Conservation (phyloP, 2,329 filamentous ascomycete genomes). For the Colletotrichum nymphaeae region DNA sequence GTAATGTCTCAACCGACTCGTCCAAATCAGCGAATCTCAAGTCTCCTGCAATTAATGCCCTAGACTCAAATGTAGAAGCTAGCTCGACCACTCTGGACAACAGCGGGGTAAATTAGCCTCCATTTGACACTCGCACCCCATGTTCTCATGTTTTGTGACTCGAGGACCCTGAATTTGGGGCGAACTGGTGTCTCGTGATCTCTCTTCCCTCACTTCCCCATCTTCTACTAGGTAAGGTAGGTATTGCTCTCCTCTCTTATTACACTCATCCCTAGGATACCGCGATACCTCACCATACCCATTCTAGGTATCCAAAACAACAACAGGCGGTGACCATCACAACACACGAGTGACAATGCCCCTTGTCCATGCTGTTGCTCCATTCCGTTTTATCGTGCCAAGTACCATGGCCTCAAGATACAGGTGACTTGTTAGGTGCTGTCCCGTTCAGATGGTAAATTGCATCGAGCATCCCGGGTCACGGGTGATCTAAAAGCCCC, state of each 20-base stretch:
- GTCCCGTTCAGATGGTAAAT: background rate
- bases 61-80: too few species aligned
- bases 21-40: background rate
- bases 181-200: slow-evolving; percentile 10
- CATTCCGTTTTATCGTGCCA: background rate
- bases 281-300: background rate
- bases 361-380: background rate
- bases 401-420: background rate
- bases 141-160: background rate
- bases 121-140: background rate
- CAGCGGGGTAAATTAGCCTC: background rate
- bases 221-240: too few species aligned
- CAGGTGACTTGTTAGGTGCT: too few species aligned
- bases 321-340: background rate
- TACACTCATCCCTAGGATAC: background rate
- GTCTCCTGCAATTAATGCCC: background rate
- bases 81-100: slow-evolving; percentile 13
- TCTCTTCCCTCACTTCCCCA: background rate
- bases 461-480: slow-evolving; percentile 7
- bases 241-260: background rate
- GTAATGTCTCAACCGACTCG: background rate
- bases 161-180: slow-evolving; percentile 26
- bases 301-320: slow-evolving; percentile 1
- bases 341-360: background rate
- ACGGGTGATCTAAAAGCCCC: background rate